Base-by-base conservation (phyloP, 2,329 filamentous ascomycete genomes). In the Sclerotinia nivalis region DNA sequence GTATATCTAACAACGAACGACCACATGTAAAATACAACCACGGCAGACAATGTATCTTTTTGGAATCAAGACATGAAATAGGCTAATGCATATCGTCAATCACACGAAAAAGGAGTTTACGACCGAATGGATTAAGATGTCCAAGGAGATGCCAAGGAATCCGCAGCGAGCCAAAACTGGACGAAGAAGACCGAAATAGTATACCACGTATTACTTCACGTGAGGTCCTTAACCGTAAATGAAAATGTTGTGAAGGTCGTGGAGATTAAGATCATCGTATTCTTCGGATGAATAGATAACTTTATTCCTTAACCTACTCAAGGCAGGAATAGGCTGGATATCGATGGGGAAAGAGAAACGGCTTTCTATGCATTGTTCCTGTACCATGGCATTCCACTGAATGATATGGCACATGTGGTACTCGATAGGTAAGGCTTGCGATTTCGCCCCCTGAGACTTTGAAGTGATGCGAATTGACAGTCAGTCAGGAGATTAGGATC, bases 61-160 rank as follows among this genome's bases (percentile, higher is more conserved):
- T 47, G 15, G 15, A 13, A 34, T 12, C 25, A 20, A 45, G 40
- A 61, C 40, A 61, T 61, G 25, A 31, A 47, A 31, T 9, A 61
- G 15, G 15, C n/a, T 15, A 22, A 15, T 61, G 45, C 18, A 45
- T 56, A 45, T 10, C 37, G 20, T 47, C 25, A 20, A 22, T 47
- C 18, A 45, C 25, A 28, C 58, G 40, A 47, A 40, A 61, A 47
- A 34, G 25, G 25, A 31, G 25, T 45, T 28, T 7, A 47, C 18
- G 40, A 31, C n/a, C 2, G 12, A 22, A 31, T 31, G 9, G 9
- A 15, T 25, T 47, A 31, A 31, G 6, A 43, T 15, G 40, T 43
- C 13, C 13, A 43, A 43, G 40, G 40, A 43, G 40, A 31, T 61
- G 58, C 58, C 58, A 61, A 47, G 58, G 58, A 25, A 28, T 61